phyloP scores from a whole-genome alignment of 106 monocot genomes.

The Amphibolis antarctica region DNA sequence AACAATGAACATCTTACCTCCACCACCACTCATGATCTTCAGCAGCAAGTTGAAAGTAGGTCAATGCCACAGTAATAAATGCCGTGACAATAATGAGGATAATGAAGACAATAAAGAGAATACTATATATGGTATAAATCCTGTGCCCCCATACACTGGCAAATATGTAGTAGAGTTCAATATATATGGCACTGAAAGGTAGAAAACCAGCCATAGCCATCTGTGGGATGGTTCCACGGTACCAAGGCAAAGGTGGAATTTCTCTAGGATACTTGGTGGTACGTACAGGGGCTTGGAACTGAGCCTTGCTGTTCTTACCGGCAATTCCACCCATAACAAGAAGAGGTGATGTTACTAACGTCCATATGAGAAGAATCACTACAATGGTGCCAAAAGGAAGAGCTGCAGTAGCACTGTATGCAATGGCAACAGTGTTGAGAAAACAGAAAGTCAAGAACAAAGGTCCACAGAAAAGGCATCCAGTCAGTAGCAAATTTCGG shows the following conservation, averaged over 20 bases:
- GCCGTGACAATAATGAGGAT: conserved; percentile 59
- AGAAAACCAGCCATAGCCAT: conserved; percentile 61
- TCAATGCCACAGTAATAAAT: conserved; percentile 57
- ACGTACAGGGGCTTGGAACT: conserved; percentile 58
- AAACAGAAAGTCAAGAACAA: conserved; percentile 58
- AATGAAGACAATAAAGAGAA: conserved; percentile 59
- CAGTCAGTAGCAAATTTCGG: conserved; percentile 48
- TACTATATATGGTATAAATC: conserved; percentile 59
- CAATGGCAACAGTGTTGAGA: conserved; percentile 57
- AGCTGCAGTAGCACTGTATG: conserved; percentile 49
- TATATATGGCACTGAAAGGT: conserved; percentile 53
- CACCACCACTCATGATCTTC: conserved; percentile 51
- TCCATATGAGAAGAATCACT: conserved; percentile 55
- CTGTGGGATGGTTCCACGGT: conserved; percentile 36
- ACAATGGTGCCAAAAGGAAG: conserved; percentile 53
- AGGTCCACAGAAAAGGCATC: conserved; percentile 55
- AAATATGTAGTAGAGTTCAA: conserved; percentile 61
- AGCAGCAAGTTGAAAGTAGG: conserved; percentile 65
- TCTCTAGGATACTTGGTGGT: conserved; percentile 58
- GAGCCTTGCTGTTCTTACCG: conserved; percentile 45
- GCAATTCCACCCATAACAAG: conserved; percentile 63
- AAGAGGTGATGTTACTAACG: conserved; percentile 38
- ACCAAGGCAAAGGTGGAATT: conserved; percentile 54
- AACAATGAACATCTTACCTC: conserved; percentile 20
- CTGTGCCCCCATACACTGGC: conserved; percentile 63